phyloP scores from a whole-genome alignment of 345 rosid species.

The Geranium brycei region DNA sequence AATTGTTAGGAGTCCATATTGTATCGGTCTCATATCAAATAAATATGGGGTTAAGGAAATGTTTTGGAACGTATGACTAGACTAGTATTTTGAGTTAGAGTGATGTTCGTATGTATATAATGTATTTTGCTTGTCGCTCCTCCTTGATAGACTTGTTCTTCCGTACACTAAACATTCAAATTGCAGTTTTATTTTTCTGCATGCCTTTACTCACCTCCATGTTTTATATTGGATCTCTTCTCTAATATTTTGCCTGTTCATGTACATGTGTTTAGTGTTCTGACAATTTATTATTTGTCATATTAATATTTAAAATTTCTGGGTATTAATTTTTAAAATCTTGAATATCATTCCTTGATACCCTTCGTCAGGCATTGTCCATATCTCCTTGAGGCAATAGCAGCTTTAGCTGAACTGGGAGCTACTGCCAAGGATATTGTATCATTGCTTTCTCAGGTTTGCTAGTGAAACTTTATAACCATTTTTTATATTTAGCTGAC shows the following conservation, averaged over 20 bases:
- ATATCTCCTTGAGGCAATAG: conserved; percentile 66
- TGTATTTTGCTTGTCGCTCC: too few relatives aligned
- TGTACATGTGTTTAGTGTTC: not conserved
- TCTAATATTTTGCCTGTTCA: not conserved
- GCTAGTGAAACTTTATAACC: conserved; percentile 8
- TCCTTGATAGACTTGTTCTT: too few relatives aligned
- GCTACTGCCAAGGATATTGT: conserved; percentile 73
- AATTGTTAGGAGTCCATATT: too few relatives aligned
- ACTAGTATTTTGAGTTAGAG: too few relatives aligned
- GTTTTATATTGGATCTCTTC: not conserved
- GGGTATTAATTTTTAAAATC: not conserved
- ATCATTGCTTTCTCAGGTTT: conserved; percentile 74
- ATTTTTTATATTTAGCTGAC: not conserved
- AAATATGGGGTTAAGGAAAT: too few relatives aligned
- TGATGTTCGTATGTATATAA: too few relatives aligned
- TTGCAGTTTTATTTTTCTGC: not conserved
- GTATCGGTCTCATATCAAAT: too few relatives aligned
- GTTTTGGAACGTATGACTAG: too few relatives aligned
- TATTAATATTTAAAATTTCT: not conserved
- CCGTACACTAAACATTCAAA: not conserved
- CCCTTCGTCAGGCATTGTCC: conserved; percentile 59
- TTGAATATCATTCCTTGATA: not conserved
- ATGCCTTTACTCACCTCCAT: not conserved
- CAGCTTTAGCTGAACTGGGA: conserved; percentile 87
- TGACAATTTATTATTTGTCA: not conserved